Base-by-base conservation (phyloP, 2,329 filamentous ascomycete species). In the Cryphonectria japonica region DNA sequence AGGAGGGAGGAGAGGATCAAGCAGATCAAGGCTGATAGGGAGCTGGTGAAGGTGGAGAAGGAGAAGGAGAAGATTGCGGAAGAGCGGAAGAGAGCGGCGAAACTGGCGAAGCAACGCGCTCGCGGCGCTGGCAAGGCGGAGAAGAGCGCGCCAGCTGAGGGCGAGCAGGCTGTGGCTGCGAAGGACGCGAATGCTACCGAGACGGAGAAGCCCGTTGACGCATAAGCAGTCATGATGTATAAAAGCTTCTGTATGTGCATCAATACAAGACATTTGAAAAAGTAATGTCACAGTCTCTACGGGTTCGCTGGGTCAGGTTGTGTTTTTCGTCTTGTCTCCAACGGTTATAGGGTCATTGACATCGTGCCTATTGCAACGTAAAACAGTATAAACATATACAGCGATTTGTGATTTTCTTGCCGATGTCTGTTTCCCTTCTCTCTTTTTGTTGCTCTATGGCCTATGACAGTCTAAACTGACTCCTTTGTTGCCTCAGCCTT, bases 41-140 rank as follows among this genome's bases (percentile, higher is more conserved):
- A 76, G 75, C 69, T 76, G 43, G 76, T 70, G 57, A 75, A 72
- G 73, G 68, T 74, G n/a, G 75, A 65, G 64, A 74, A 74, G 66
- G 72, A 76, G 71, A 76, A 76, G 72, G 75, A 72, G 70, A 64
- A 60, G 22, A 68, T 66, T 32, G 74, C 76, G 16, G 74, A 72
- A 66, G 75, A 73, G 60, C 50, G 60, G 14, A 77, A 78, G 73
- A 72, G 75, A 34, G 72, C 72, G 50, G 63, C 69, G 71, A 74
- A 67, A 67, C 59, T 73, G 66, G 46, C 73, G 26, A 73, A 74
- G 64, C 72, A 76, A 72, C 67, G 73, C 60, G 69, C 70, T 5
- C 73, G 74, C 66, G 67, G 69, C 50, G 66, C 72, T 13, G 71
- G 71, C 1, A 67, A 68, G 16, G 57, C 70, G 60, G 64, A 71